Conservation (phyloP, 768 basidiomycete species). For the Termitomyces heimii region DNA sequence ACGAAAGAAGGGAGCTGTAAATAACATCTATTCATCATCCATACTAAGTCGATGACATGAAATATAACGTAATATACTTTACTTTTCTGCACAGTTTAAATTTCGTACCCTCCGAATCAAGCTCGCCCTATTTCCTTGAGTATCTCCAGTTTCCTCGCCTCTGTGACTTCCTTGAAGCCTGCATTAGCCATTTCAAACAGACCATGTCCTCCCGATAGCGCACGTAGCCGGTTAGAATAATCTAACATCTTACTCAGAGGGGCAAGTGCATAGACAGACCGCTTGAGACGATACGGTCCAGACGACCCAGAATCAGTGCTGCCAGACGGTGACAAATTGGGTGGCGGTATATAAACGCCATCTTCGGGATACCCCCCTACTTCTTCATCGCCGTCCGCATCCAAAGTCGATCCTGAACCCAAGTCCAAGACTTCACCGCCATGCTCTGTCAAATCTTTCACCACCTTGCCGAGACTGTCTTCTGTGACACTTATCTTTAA, state of each 20-base stretch:
- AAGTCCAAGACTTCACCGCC: constrained; percentile 77
- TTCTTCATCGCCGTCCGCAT: constrained; percentile 28
- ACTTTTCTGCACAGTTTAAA: neutral
- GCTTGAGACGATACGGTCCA: constrained; percentile 38
- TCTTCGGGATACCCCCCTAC: constrained; percentile 48
- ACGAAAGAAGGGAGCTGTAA: constrained; percentile 63
- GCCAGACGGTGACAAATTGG: constrained; percentile 70
- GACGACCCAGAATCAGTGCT: constrained; percentile 20
- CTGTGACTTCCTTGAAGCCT: constrained; percentile 69
- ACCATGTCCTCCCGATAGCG: constrained; percentile 79
- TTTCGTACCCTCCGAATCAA: constrained; percentile 26
- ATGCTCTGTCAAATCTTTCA: constrained; percentile 81
- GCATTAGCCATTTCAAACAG: constrained; percentile 72
- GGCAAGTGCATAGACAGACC: constrained; percentile 65
- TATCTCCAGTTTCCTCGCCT: constrained; percentile 62
- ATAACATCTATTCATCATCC: constrained; percentile 14
- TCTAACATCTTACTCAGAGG: constrained; percentile 82
- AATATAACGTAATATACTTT: neutral
- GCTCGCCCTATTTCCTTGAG: constrained; percentile 74
- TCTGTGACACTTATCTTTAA: constrained; percentile 66
- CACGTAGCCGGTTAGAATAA: constrained; percentile 72
- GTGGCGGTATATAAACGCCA: constrained; percentile 70
- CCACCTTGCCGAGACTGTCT: constrained; percentile 66
- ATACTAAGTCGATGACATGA: constrained; percentile 2
- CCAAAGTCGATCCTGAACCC: constrained; percentile 33